Base-by-base conservation (phyloP, 768 basidiomycete species). In the Serendipita sp. region DNA sequence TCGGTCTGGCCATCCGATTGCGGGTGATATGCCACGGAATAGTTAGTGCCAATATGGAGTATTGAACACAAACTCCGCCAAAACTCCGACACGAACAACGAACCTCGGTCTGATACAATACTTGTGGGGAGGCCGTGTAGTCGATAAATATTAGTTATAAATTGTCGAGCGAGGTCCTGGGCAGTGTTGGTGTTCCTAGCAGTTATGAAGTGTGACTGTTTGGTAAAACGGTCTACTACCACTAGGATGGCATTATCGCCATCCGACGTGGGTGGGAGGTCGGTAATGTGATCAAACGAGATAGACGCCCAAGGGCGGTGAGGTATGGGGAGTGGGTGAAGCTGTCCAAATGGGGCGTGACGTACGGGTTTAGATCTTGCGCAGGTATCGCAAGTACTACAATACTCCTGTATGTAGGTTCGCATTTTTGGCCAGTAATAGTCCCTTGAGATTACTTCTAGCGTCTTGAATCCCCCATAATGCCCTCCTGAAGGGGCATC, bases 21-120 rank as follows among this genome's bases (percentile, higher is more conserved):
- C 0, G 78, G 79, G 54, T 81, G 80, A 65, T 76, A 80, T 0
- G 76, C 75, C 0, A 77, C 78, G 2, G 74, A 76, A 11, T 68
- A 63, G 10, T 3, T 71, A 36, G 18, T 74, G 73, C 67, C 30
- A n/a, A 48, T 41, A 15, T 66, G 67, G 0, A 75, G 63, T 11
- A 16, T 44, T 30, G 72, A 70, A 66, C 72, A 67, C 1, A 72
- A 44, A 47, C 30, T 35, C 38, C 13, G 5, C 7, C 5, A 41
- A 5, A 41, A 4, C 38, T 5, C 7, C n/a, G 44, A 28, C 3
- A 15, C 28, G 23, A 65, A 65, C 8, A 18, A 23, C 4, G 48
- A 58, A 7, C 58, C 32, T 8, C 38, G 7, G 38, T 35, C 38
- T 45, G 58, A 7, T 5, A 52, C 44, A 23, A 65, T 66, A 1